Percentiles rank a stretch among this genome's conserved stretches.
Evolutionary conservation across 805 yeast genomes (phyloP).

Genomic region (Zygosaccharomyces pseudorouxii): DNA sequence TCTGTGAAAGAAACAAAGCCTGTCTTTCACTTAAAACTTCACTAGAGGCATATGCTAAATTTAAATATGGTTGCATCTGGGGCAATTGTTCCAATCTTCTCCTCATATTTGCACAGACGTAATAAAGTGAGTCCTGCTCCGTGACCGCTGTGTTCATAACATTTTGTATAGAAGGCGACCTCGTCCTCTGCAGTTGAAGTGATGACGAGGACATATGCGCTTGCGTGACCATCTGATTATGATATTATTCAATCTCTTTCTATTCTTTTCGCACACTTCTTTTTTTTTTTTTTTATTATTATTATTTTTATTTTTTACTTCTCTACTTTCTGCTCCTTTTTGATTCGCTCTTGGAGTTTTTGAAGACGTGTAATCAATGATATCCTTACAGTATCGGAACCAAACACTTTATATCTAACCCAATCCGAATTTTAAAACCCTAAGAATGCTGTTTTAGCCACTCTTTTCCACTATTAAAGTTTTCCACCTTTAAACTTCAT

Average conservation of each 20-base stretch:
- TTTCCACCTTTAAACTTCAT: background rate
- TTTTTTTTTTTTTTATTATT: background rate
- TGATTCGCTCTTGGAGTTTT: background rate
- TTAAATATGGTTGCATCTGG: conserved; percentile 64
- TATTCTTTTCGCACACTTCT: background rate
- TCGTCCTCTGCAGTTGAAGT: conserved; percentile 18
- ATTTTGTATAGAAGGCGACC: conserved; percentile 29
- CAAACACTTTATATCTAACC: background rate
- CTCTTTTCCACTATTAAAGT: background rate
- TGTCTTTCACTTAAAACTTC: conserved; percentile 71
- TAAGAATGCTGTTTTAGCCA: background rate
- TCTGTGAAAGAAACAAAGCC: conserved; percentile 46
- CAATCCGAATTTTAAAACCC: background rate
- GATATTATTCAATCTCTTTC: background rate
- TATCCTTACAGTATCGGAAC: background rate
- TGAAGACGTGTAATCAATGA: background rate
- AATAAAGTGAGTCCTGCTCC: conserved; percentile 63
- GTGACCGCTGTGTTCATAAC: conserved; percentile 61
- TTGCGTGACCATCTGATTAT: conserved; percentile 10
- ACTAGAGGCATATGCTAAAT: conserved; percentile 59
- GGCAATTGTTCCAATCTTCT: conserved; percentile 53
- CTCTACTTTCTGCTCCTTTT: background rate
- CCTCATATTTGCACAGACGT: conserved; percentile 56
- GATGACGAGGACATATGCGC: conserved; percentile 15
- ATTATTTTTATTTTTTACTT: background rate